Conservation (phyloP, 179 eudicot genomes). For the Sideroxylon spinosum region DNA sequence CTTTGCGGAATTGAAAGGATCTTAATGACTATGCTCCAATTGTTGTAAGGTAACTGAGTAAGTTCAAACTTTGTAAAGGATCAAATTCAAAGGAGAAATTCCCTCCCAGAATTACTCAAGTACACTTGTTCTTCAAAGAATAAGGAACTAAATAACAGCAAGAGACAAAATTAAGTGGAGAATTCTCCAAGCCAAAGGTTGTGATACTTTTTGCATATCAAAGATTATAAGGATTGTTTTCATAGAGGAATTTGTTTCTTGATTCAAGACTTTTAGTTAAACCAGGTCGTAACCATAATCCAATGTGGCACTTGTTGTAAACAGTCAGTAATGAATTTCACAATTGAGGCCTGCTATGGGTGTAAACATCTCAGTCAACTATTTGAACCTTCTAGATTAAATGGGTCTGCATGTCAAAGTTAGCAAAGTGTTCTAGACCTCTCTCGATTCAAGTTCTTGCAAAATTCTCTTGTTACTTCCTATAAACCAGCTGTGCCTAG, state of each 20-base stretch:
- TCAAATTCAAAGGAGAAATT: too few relatives aligned
- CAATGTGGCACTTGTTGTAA: background rate
- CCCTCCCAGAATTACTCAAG: too few relatives aligned
- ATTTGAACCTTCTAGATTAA: background rate
- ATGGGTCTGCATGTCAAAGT: background rate
- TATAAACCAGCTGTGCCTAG: too few relatives aligned
- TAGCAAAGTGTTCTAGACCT: background rate
- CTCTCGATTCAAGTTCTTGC: constrained; percentile 1
- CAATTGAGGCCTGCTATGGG: background rate
- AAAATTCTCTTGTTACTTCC: background rate
- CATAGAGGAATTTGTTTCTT: background rate
- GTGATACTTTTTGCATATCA: background rate
- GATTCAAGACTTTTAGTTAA: background rate
- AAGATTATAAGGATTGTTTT: background rate
- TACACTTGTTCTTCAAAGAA: too few relatives aligned
- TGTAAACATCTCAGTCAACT: background rate
- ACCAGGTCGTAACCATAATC: background rate
- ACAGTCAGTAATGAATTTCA: background rate
- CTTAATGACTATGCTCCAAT: too few relatives aligned
- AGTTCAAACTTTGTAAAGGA: too few relatives aligned
- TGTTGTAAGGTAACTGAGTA: too few relatives aligned
- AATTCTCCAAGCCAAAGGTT: too few relatives aligned
- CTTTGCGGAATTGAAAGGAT: too few relatives aligned
- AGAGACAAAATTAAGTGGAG: too few relatives aligned
- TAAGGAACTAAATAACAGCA: too few relatives aligned